These are phyloP conservation scores for Cercospora zeina DNA, from an alignment of 2,329 filamentous ascomycete species.

Conservation along the genomic window DNA sequence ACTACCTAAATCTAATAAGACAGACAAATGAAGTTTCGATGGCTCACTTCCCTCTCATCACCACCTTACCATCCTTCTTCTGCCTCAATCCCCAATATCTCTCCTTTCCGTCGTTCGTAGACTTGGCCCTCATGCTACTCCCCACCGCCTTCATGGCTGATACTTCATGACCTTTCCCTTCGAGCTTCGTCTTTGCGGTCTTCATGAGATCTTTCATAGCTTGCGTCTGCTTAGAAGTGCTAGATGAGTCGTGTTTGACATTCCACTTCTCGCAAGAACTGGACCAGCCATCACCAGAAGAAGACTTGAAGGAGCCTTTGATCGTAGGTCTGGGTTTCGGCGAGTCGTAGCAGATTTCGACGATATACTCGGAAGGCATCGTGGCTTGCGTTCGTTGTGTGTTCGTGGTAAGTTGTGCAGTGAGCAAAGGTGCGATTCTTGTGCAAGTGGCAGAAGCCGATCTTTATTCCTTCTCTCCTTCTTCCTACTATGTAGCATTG, in stretches of 20 bases:
- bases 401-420: neutral
- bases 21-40: neutral
- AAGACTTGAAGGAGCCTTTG: neutral
- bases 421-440: neutral
- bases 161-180: neutral
- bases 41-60: neutral
- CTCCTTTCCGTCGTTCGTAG: neutral
- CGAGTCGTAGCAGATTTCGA: neutral
- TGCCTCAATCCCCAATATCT: neutral
- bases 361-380: constrained; percentile 1
- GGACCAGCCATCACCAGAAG: neutral
- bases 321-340: neutral
- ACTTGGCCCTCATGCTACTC: neutral
- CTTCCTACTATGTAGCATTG: neutral
- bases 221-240: neutral
- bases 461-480: neutral
- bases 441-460: neutral
- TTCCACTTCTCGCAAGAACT: constrained; percentile 5
- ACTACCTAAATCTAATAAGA: neutral
- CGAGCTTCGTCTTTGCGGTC: constrained; percentile 2
- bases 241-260: neutral
- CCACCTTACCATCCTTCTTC: constrained; percentile 1
- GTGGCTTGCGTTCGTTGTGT: neutral
- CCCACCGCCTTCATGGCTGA: neutral
- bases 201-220: constrained; percentile 2